A percentile compares a stretch with the other conserved stretches of the same genome.
These are phyloP conservation scores for Lachnellula subtilissima DNA, from an alignment of 2,329 filamentous ascomycete species.

Conservation along the genomic window DNA sequence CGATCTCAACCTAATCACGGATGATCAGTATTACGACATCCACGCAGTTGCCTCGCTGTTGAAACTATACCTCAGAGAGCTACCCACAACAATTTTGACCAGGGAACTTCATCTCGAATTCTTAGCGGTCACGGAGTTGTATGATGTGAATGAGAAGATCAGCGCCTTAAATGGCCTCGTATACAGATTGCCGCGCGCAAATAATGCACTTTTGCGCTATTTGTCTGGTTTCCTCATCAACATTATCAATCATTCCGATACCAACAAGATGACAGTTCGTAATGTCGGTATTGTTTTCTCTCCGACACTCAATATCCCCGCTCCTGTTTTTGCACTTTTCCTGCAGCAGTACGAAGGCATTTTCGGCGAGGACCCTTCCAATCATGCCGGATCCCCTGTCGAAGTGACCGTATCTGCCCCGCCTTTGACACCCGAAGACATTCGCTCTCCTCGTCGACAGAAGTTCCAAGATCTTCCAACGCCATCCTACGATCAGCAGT, in stretches of 20 bases:
- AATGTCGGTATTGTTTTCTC: constrained; percentile 99
- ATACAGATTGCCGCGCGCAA: constrained; percentile 72
- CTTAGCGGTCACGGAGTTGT: constrained; percentile 74
- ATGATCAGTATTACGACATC: constrained; percentile 86
- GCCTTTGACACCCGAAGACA: constrained; percentile 47
- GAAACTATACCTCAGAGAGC: constrained; percentile 88
- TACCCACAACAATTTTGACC: constrained; percentile 87
- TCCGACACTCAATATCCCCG: constrained; percentile 92
- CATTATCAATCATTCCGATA: constrained; percentile 82
- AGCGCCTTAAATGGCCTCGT: constrained; percentile 71
- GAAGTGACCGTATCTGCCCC: constrained; percentile 40
- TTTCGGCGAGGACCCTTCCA: constrained; percentile 67
- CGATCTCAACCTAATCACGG: constrained; percentile 79
- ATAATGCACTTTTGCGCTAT: constrained; percentile 76
- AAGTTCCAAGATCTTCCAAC: constrained; percentile 64
- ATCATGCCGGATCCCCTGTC: constrained; percentile 52
- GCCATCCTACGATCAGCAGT: constrained; percentile 55
- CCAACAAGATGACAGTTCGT: constrained; percentile 97
- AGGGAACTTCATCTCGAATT: constrained; percentile 88
- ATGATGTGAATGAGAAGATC: constrained; percentile 71
- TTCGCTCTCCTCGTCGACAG: constrained; percentile 59
- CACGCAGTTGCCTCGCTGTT: constrained; percentile 92
- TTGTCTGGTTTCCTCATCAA: constrained; percentile 84
- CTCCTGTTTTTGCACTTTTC: constrained; percentile 89
- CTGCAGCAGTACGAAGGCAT: constrained; percentile 85